These are phyloP conservation scores for Xylaria sp. DNA, from an alignment of 2,329 filamentous ascomycete genomes.

Conservation along the genomic window DNA sequence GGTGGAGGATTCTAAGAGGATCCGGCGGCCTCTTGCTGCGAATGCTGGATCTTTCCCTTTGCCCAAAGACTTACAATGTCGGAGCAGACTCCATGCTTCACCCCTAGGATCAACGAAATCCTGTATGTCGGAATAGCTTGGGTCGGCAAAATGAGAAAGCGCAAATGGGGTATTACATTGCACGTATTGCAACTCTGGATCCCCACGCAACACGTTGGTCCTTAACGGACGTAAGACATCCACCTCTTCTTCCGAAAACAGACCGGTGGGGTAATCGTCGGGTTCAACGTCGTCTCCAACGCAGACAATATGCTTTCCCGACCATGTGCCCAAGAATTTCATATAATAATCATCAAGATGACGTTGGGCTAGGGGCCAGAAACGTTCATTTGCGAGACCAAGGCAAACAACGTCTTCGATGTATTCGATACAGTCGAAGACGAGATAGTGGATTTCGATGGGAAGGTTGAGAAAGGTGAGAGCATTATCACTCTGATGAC, in stretches of 20 bases:
- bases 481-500: neutral
- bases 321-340: neutral
- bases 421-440: neutral
- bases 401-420: constrained; percentile 3
- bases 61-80: neutral
- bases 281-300: neutral
- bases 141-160: neutral
- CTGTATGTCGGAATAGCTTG: neutral
- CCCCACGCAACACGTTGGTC: neutral
- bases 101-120: neutral
- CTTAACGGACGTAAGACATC: neutral
- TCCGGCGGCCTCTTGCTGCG: neutral
- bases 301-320: neutral
- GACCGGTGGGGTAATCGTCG: neutral
- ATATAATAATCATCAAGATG: neutral
- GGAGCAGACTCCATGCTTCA: neutral
- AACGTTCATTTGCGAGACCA: neutral
- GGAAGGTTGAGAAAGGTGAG: neutral
- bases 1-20: neutral
- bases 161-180: neutral
- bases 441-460: neutral
- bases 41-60: constrained; percentile 4
- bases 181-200: neutral
- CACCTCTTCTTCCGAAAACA: neutral
- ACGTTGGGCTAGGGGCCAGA: neutral